Percentiles rank a stretch among this genome's conserved stretches.
phyloP scores from a whole-genome alignment of 768 basidiomycete genomes.

The Porphyrellus cyaneotinctus region DNA sequence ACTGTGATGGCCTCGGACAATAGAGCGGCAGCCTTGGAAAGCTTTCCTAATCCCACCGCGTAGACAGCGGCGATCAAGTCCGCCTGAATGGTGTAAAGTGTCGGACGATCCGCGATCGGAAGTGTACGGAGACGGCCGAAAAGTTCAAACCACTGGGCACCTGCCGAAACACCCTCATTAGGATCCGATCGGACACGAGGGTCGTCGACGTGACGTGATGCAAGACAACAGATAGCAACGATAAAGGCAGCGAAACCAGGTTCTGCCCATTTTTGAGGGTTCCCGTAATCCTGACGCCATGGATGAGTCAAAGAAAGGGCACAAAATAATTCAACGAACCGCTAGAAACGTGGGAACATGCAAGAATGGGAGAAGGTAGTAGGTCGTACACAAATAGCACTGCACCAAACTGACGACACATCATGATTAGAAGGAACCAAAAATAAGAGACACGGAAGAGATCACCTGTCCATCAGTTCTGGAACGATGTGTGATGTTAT shows the following conservation, averaged over 20 bases:
- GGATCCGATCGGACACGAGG: conserved; percentile 82
- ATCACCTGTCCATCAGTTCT: conserved; percentile 90
- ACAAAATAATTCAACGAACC: conserved; percentile 37
- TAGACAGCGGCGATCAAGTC: conserved; percentile 91
- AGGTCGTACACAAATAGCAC: conserved; percentile 88
- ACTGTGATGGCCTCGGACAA: conserved; percentile 85
- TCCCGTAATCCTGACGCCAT: conserved; percentile 73
- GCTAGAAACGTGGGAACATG: conserved; percentile 87
- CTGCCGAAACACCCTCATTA: conserved; percentile 80
- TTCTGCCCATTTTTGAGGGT: conserved; percentile 93
- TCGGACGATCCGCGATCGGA: conserved; percentile 83
- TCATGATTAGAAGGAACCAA: conserved; percentile 13
- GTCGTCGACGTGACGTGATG: conserved; percentile 91
- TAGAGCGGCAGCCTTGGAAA: conserved; percentile 82
- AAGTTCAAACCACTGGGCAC: conserved; percentile 89
- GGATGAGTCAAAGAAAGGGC: conserved; percentile 15
- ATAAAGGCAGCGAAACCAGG: conserved; percentile 93
- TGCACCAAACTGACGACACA: conserved; percentile 58
- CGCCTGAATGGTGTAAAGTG: conserved; percentile 88
- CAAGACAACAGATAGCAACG: conserved; percentile 87
- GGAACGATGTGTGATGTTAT: conserved; percentile 84
- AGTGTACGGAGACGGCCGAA: conserved; percentile 84
- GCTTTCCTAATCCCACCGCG: conserved; percentile 83
- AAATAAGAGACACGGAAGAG: conserved; percentile 14
- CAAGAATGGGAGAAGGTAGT: conserved; percentile 87